Percentiles rank a stretch among this genome's conserved stretches.
phyloP scores from a whole-genome alignment of 176 grass and related monocot species.

The Avena insularis region DNA sequence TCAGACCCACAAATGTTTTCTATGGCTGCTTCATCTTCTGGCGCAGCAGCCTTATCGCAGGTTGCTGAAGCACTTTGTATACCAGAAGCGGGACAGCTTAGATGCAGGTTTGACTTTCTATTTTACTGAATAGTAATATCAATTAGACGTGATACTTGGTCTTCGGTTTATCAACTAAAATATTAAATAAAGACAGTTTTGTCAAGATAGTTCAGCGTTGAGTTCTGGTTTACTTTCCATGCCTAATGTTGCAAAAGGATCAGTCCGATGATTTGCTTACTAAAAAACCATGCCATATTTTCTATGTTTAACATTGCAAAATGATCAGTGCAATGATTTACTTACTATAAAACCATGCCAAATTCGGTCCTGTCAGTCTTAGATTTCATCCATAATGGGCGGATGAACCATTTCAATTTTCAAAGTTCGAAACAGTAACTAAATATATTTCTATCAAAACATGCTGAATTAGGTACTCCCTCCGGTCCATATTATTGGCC shows the following conservation, averaged over 20 bases:
- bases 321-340: too few relatives aligned
- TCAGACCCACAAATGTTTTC: constrained; percentile 88
- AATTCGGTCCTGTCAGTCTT: neutral
- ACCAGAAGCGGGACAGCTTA: constrained; percentile 94
- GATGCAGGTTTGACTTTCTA: constrained; percentile 84
- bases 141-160: neutral
- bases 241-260: constrained; percentile 1
- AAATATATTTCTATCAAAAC: neutral
- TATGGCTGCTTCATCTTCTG: constrained; percentile 70
- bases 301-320: too few relatives aligned
- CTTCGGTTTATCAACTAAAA: neutral
- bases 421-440: neutral
- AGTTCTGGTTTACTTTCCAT: neutral
- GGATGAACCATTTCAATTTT: neutral
- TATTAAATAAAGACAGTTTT: neutral
- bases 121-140: neutral
- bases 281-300: neutral
- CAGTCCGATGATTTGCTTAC: neutral
- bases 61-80: constrained; percentile 87
- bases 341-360: too few relatives aligned
- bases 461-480: neutral
- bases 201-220: neutral
- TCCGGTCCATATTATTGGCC: too few relatives aligned
- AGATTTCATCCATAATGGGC: neutral
- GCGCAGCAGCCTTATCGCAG: constrained; percentile 64